Base-by-base conservation (phyloP, 1,284 basidiomycete genomes). In the Austroboletus novae-zelandiae region DNA sequence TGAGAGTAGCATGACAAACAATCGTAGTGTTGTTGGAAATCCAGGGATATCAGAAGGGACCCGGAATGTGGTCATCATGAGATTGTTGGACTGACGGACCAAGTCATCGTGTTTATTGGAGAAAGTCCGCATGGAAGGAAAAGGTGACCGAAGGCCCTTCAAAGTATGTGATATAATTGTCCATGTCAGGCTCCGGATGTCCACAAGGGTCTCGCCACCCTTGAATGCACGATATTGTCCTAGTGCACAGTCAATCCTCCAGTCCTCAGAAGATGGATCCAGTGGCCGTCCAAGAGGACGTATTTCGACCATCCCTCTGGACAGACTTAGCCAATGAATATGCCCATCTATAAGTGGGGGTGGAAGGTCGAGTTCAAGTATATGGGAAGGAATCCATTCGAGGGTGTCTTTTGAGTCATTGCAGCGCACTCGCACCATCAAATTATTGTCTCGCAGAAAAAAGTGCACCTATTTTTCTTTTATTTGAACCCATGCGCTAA, bases 1-100 rank as follows among this genome's bases (percentile, higher is more conserved):
- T n/a, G n/a, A n/a, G n/a, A n/a, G n/a, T 5, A 80, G 29, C 69
- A 60, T 4, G 69, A 68, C 43, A 60, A 71, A 29, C 68, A 66
- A 8, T 60, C 13, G 50, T 5, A 14, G 25, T 4, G 9, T n/a
- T 25, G 39, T 11, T 9, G 43, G 8, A 18, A 17, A 37, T 23
- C 5, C 15, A 3, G 32, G 2, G 32, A 40, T 40, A 8, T 30
- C 2, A 15, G 11, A 36, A 5, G 47, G 44, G 8, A n/a, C n/a
- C n/a, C n/a, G n/a, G n/a, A n/a, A 29, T 13, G 49, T 40, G 0
- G 45, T 62, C 32, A 72, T 37, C 20, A 63, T 51, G 4, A 77
- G 54, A 47, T 70, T 60, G 13, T 63, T n/a, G 27, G 9, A 4
- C 9, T 29, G 27, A 8, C 9, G 8, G 27, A 29, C 27, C 9